Percentiles rank a stretch among this genome's conserved stretches.
Conservation (phyloP, 441 rosid genomes). For the Euphorbia corollata region DNA sequence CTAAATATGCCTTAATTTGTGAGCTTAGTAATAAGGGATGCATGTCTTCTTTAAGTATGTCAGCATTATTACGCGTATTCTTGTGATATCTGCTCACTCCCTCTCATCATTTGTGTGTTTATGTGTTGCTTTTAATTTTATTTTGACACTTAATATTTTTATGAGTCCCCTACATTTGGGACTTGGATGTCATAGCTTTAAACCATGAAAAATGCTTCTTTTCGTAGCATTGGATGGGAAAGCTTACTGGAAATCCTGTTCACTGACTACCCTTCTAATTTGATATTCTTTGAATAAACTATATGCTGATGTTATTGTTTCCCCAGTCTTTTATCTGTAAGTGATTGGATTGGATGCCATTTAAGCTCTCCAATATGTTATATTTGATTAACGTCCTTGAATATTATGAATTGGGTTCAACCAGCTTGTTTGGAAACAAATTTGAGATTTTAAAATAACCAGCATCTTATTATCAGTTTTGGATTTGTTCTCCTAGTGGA, state of each 20-base stretch:
- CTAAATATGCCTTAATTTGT: background rate
- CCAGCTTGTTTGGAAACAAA: background rate
- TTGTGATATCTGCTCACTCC: background rate
- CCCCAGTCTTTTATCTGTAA: background rate
- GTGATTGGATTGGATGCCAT: conserved; percentile 1
- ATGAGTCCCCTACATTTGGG: background rate
- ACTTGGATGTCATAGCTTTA: background rate
- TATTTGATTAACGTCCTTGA: background rate
- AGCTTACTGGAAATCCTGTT: background rate
- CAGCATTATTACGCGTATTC: background rate
- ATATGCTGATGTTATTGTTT: background rate
- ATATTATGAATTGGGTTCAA: background rate
- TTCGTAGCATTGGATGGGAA: background rate
- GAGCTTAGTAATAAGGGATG: background rate
- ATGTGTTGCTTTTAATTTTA: background rate
- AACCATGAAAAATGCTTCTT: background rate
- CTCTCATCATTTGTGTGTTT: background rate
- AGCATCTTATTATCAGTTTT: background rate
- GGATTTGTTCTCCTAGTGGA: no score
- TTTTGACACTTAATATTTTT: background rate
- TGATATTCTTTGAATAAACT: background rate
- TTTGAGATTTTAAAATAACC: background rate
- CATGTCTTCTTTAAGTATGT: background rate
- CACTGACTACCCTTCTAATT: background rate
- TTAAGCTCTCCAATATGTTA: background rate